phyloP scores from a whole-genome alignment of 2,329 filamentous ascomycete genomes.

The Escovopsis sp. region DNA sequence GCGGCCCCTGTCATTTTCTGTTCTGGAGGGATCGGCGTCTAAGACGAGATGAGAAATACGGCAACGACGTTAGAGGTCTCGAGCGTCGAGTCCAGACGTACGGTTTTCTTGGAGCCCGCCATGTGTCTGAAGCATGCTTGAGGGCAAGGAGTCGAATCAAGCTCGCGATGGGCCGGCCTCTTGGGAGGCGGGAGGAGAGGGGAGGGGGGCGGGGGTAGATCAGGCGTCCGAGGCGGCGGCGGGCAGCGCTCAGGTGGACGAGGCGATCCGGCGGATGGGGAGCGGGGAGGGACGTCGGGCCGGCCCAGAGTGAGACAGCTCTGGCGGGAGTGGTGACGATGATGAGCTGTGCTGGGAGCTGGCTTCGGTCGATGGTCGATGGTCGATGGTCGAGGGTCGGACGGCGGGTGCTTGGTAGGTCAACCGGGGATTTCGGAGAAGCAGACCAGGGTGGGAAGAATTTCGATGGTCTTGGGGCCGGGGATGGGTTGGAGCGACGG shows the following conservation, averaged over 20 bases:
- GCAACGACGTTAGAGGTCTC: neutral
- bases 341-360: neutral
- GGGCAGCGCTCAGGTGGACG: neutral
- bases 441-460: neutral
- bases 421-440: neutral
- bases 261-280: constrained; percentile 1
- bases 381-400: neutral
- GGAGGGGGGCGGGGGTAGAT: neutral
- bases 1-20: constrained; percentile 26
- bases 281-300: neutral
- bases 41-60: constrained; percentile 11
- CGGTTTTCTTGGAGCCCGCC: constrained; percentile 26
- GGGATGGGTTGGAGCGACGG: neutral
- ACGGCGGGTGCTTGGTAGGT: neutral
- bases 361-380: constrained; percentile 1
- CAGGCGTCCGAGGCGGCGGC: no score
- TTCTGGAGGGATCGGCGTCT: constrained; percentile 20
- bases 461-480: neutral
- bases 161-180: neutral
- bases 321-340: constrained; percentile 4
- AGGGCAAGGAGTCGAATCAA: constrained; percentile 11
- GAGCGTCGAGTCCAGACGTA: constrained; percentile 12
- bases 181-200: neutral
- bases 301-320: neutral
- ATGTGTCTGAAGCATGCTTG: constrained; percentile 31